Base-by-base conservation (phyloP, 257 asterid species). In the Solanum tarapatanum region DNA sequence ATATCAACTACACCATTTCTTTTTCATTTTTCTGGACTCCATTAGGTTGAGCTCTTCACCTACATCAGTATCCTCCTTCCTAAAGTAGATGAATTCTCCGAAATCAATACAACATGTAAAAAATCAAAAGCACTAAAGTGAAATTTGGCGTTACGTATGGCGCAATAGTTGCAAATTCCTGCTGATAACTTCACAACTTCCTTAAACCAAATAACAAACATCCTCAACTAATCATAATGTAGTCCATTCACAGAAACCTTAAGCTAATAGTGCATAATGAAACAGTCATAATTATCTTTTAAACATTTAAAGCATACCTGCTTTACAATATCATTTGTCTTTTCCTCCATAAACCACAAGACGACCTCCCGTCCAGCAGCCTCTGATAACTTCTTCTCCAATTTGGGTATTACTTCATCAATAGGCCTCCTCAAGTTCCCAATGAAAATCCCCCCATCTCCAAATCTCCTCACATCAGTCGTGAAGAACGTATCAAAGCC, bases 261-360 rank as follows among this genome's bases (percentile, higher is more conserved):
- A 43, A 26, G 64, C 39, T 48, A 45, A 28, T 26, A 8, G n/a
- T 19, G 41, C 66, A 43, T 26, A 17, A 30, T 0, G 26, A 17
- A 80, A 80, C 68, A 80, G 14, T 17, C 26, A 28, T 8, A 43
- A 45, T 28, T 79, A 45, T 45, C 41, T 45, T 43, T 45, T 28
- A 28, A 45, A 80, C 41, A 80, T 45, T 26, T 80, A 80, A 36
- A 51, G 21, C 24, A 4, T 92, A 96, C 99, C 98, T 96, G 99
- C 73, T 95, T 96, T 24, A 93, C 93, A 30, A 96, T 93, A 11
- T 95, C 98, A 89, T 93, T 64, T 58, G 92, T 86, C 68, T 92
- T 91, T 92, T 96, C 99, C 94, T 96, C 98, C 97, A 95, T 96
- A 83, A 96, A 92, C 98, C 99, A 96, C 74, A 96, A 90, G 60